phyloP scores from a whole-genome alignment of 169 alveolate genomes.

The Plasmodium fragile region DNA sequence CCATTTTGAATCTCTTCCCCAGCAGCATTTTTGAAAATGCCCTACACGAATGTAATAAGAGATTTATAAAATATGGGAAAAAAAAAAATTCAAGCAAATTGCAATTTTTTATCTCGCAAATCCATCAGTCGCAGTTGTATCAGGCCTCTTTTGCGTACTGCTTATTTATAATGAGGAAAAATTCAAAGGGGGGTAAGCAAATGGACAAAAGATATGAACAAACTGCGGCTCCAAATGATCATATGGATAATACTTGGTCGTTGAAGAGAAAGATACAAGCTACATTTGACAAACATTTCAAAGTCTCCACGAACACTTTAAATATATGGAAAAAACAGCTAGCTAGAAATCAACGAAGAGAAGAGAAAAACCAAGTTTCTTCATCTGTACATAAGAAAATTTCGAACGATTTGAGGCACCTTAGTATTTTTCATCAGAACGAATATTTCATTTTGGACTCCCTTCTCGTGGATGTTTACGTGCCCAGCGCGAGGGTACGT shows the following conservation, averaged over 20 bases:
- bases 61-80: slow-evolving; percentile 46
- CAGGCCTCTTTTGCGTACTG: slow-evolving; percentile 61
- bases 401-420: slow-evolving; percentile 38
- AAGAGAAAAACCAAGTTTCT: slow-evolving; percentile 42
- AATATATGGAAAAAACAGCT: slow-evolving; percentile 74
- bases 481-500: slow-evolving; percentile 33
- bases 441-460: slow-evolving; percentile 59
- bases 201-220: not conserved
- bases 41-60: slow-evolving; percentile 61
- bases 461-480: slow-evolving; percentile 38
- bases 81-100: slow-evolving; percentile 41
- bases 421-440: slow-evolving; percentile 34
- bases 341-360: slow-evolving; percentile 71
- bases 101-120: slow-evolving; percentile 49
- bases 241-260: not conserved
- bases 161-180: slow-evolving; percentile 9
- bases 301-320: slow-evolving; percentile 28
- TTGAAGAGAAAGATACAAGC: slow-evolving; percentile 37
- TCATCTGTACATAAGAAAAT: slow-evolving; percentile 69
- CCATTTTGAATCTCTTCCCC: slow-evolving; percentile 46
- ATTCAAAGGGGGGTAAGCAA: not conserved
- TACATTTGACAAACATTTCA: slow-evolving; percentile 62
- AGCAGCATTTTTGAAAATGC: slow-evolving; percentile 39
- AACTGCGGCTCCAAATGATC: not conserved
- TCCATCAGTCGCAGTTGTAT: slow-evolving; percentile 66